Evolutionary conservation across 75 land plant genomes (phyloP), one percentile per base, ranked within the genome.

Genomic region (Sequoiadendron giganteum): DNA sequence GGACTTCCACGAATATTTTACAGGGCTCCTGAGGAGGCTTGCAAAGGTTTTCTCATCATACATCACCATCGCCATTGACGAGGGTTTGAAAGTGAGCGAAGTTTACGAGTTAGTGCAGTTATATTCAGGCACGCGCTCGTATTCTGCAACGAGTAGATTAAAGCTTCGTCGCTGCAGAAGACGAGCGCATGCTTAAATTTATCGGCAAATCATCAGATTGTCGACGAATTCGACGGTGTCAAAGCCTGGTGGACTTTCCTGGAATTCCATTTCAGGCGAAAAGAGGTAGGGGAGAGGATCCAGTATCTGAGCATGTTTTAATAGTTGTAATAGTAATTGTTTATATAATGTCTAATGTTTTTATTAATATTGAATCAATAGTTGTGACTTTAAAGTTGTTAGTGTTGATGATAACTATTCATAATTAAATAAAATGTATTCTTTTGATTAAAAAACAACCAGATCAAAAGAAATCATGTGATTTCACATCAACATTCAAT

Each of bases 201-300:
- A 1, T 40, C 1, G 42, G 42, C 42, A 11, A 89, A 85, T 30
- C 88, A 87, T 40, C 75, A 83, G 85, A 84, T 91, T 34, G 25
- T 76, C 30, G 90, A 91, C 43, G 39, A 32, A 39, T 88, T 81
- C 36, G 88, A 86, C 2, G 88, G 91, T 2, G 18, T 87, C 54
- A 45, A 85, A 56, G 45, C 88, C 58, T 47, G 49, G 39, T 90
- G 91, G 91, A 36, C 1, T 2, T 55, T 86, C 77, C 8, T 45
- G 55, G 32, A 1, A 36, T 76, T 2, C 30, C 58, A 43, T 40
- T 73, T 84, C 85, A 18, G 88, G 87, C 34, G 93, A 91, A 84
- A 86, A 87, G 45, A 72, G 90, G 40, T 86, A 43, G n/a, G n/a
- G n/a, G n/a, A n/a, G n/a, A n/a, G n/a, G n/a, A n/a, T n/a, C n/a